phyloP scores from a whole-genome alignment of 306 rosid species.

The Cicer judaicum region DNA sequence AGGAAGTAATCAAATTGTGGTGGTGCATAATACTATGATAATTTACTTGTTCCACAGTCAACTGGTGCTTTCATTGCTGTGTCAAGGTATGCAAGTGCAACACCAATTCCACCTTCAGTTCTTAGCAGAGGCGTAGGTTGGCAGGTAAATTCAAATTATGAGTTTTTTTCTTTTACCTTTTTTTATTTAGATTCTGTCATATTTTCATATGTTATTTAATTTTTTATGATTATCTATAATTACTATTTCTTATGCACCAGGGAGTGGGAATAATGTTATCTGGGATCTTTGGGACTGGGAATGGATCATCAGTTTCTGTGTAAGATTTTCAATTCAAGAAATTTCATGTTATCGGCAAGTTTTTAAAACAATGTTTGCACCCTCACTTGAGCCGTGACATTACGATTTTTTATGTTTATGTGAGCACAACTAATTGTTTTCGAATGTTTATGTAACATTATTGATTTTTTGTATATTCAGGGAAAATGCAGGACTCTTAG shows the following conservation, averaged over 20 bases:
- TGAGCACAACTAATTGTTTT: neutral
- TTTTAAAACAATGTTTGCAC: neutral
- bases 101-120: slow-evolving; percentile 87
- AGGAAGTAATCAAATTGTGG: neutral
- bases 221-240: neutral
- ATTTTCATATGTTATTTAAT: neutral
- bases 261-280: slow-evolving; percentile 89
- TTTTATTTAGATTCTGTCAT: neutral
- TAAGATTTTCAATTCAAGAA: slow-evolving; percentile 54
- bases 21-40: too few species aligned
- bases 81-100: slow-evolving; percentile 91
- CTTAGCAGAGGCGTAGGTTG: slow-evolving; percentile 98
- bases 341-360: neutral
- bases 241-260: slow-evolving; percentile 50
- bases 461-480: slow-evolving; percentile 45
- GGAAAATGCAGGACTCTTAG: slow-evolving; percentile 92
- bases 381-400: neutral
- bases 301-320: slow-evolving; percentile 92
- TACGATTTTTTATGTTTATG: neutral
- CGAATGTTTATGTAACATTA: neutral
- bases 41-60: slow-evolving; percentile 61
- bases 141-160: slow-evolving; percentile 66
- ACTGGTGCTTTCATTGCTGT: slow-evolving; percentile 87
- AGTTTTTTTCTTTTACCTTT: neutral
- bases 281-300: slow-evolving; percentile 94